Evolutionary conservation across 1,284 basidiomycete species (phyloP), one percentile per base, ranked within the genome.

Genomic region (Leccinum subspadiceum): DNA sequence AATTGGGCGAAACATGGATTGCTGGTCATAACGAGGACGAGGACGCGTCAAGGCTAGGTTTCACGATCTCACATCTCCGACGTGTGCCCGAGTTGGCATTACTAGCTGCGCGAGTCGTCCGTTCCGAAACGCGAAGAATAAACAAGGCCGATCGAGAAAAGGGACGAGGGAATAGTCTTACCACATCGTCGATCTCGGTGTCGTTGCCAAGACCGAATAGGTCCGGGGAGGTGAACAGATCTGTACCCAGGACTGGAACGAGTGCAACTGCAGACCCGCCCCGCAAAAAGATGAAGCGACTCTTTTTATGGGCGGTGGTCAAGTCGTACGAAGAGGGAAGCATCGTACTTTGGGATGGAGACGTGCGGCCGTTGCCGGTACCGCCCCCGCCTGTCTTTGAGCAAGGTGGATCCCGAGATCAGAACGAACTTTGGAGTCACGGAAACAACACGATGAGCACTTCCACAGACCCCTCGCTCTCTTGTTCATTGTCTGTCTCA

Each of bases 61-160:
- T 87, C 66, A 86, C 89, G 0, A 70, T 91, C 5, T 89, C 89
- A 0, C 84, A 89, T 66, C 78, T 92, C 1, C 83, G 89, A 7
- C 85, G 89, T 46, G 86, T 92, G 0, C 87, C 89, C 5, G 87
- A 88, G 64, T 76, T 92, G 4, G 76, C 81, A 0, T 75, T 83
- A 12, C 78, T 92, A 57, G 87, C 88, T 2, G 75, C 76, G 15
- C 78, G 84, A 10, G 83, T 90, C 1, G 84, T 87, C 12, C 74
- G 80, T 59, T 81, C 84, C 2, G 85, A 89, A 58, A 73, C 73
- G 6, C 83, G 79, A 63, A 77, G 82, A 31, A 78, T 82, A 44
- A 72, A 75, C 10, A 77, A 78, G 44, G 80, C 79, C 17, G 78
- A 79, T 39, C 79, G 78, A 69, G 58, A 59, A 46, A 68, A 57